phyloP scores from a whole-genome alignment of 352 stramenopile species.

The Phytophthora hybrid region DNA sequence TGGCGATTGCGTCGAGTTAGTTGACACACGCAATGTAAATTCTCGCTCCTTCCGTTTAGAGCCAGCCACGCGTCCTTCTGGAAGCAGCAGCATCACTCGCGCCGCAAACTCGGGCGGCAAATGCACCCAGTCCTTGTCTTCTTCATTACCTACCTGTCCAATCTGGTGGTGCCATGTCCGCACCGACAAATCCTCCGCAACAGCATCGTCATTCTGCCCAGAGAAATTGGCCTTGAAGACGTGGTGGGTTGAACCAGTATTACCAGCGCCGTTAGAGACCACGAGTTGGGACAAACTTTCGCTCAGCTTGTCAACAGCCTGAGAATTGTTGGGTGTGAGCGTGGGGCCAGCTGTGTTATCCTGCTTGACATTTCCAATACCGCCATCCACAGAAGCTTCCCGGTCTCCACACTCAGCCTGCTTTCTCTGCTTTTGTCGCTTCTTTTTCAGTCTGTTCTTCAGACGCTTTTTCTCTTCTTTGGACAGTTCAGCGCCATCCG shows the following conservation, averaged over 20 bases:
- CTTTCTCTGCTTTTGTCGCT: conserved; percentile 92
- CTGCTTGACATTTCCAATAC: conserved; percentile 23
- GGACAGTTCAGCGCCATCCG: conserved; percentile 43
- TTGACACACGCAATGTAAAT: conserved; percentile 61
- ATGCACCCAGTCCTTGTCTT: conserved; percentile 75
- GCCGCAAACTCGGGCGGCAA: conserved; percentile 75
- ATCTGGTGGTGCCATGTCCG: conserved; percentile 38
- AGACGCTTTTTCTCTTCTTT: conserved; percentile 94
- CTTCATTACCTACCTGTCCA: conserved; percentile 33
- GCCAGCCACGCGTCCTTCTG: conserved; percentile 58
- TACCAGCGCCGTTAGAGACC: conserved; percentile 15
- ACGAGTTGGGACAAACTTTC: conserved; percentile 28
- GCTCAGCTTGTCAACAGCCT: conserved; percentile 29
- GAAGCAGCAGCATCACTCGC: conserved; percentile 76
- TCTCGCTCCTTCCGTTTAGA: conserved; percentile 71
- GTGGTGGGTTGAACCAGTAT: conserved; percentile 15
- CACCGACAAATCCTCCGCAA: conserved; percentile 1
- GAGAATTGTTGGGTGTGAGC: conserved; percentile 14
- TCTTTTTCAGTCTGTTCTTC: conserved; percentile 95
- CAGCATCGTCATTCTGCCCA: conserved; percentile 10
- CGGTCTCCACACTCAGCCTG: conserved; percentile 28
- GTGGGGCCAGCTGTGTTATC: conserved; percentile 35
- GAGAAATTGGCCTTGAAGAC: conserved; percentile 41
- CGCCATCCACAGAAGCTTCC: conserved; percentile 16
- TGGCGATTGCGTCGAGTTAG: conserved; percentile 9